phyloP scores from a whole-genome alignment of 129 eudicot genomes.

The Saussurea involucrata region DNA sequence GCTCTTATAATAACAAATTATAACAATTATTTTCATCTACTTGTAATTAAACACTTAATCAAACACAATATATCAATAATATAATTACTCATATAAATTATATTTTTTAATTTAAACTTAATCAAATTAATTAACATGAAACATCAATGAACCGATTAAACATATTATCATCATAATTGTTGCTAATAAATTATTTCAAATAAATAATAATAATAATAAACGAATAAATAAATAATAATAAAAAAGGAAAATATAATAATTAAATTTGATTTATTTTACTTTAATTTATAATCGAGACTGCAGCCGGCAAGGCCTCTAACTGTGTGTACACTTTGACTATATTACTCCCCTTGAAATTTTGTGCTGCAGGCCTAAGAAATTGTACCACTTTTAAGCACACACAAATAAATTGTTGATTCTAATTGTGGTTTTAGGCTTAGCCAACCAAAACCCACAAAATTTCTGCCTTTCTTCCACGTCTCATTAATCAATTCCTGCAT shows the following conservation, averaged over 20 bases:
- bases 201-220: too few species aligned
- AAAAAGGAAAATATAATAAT: too few species aligned
- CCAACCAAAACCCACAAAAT: background rate
- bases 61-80: background rate
- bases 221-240: too few species aligned
- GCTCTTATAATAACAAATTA: background rate
- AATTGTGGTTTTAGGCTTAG: slow-evolving; percentile 2
- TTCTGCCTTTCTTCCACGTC: slow-evolving; percentile 22
- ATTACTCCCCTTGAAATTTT: background rate
- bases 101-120: background rate
- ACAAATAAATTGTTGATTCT: background rate
- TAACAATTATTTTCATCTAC: background rate
- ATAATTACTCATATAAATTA: background rate
- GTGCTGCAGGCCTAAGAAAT: slow-evolving; percentile 27
- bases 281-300: background rate
- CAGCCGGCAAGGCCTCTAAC: slow-evolving; percentile 27
- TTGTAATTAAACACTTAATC: background rate
- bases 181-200: background rate
- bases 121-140: background rate
- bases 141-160: background rate
- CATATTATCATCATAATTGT: background rate
- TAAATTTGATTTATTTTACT: background rate
- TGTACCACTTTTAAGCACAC: slow-evolving; percentile 11
- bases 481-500: slow-evolving; percentile 19
- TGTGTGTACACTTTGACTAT: slow-evolving; percentile 22